phyloP scores from a whole-genome alignment of 495 filamentous ascomycete species.

The Oidiodendron maius region DNA sequence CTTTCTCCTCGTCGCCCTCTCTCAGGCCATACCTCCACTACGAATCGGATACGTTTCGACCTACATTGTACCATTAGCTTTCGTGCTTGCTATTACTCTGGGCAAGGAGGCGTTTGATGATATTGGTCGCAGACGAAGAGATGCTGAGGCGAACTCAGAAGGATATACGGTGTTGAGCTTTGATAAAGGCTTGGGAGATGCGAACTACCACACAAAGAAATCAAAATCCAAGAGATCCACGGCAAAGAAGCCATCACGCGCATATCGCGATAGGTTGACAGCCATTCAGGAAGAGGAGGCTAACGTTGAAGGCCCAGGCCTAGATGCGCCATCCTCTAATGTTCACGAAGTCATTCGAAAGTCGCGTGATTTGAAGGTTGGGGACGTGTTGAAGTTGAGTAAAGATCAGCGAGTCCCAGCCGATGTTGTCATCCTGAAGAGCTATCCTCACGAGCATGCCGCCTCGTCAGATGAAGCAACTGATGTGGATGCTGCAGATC shows the following conservation, averaged over 20 bases:
- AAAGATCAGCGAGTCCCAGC: constrained; percentile 92
- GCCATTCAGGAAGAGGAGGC: constrained; percentile 36
- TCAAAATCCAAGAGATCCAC: constrained; percentile 31
- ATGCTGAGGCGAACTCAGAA: constrained; percentile 93
- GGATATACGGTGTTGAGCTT: constrained; percentile 76
- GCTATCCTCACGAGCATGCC: constrained; percentile 57
- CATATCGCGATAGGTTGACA: constrained; percentile 28
- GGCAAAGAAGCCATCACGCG: constrained; percentile 24
- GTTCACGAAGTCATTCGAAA: constrained; percentile 65
- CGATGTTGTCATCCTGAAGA: constrained; percentile 90
- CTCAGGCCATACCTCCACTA: constrained; percentile 82
- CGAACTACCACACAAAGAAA: constrained; percentile 25
- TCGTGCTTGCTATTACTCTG: constrained; percentile 85
- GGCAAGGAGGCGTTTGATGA: constrained; percentile 97
- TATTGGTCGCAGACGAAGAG: constrained; percentile 74
- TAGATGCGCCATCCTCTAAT: constrained; percentile 30
- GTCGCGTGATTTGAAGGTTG: constrained; percentile 87
- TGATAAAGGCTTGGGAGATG: constrained; percentile 32
- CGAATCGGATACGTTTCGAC: constrained; percentile 93
- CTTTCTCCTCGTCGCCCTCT: constrained; percentile 90
- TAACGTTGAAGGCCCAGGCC: constrained; percentile 17
- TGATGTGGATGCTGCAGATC: neutral
- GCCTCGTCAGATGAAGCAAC: constrained; percentile 13
- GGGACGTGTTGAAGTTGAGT: constrained; percentile 84
- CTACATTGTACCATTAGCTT: constrained; percentile 87